Conservation (phyloP, 352 stramenopile genomes). For the Phytophthora macrochlamydospora region DNA sequence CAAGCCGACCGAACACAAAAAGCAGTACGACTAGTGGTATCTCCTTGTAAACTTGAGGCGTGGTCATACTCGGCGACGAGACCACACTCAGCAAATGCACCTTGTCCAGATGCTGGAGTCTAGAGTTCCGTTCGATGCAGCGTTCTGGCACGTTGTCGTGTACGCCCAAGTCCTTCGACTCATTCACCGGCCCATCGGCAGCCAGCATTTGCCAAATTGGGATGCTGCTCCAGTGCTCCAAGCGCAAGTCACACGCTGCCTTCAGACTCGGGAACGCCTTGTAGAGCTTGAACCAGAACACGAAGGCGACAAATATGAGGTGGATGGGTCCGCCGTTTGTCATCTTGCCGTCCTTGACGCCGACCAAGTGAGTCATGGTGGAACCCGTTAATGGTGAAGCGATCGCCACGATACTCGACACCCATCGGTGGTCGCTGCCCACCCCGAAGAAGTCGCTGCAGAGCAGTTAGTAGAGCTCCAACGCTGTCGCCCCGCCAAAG, state of each 20-base stretch:
- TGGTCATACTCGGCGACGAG: conserved; percentile 38
- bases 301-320: conserved; percentile 12
- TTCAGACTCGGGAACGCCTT: conserved; percentile 39
- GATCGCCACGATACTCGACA: conserved; percentile 59
- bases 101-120: conserved; percentile 52
- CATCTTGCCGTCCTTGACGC: conserved; percentile 37
- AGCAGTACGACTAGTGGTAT: conserved; percentile 13
- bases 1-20: conserved; percentile 12
- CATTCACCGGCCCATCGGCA: conserved; percentile 32
- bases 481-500: conserved; percentile 62
- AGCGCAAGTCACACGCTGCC: conserved; percentile 46
- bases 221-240: conserved; percentile 47
- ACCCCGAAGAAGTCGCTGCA: conserved; percentile 60
- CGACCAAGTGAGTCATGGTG: conserved; percentile 53
- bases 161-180: conserved; percentile 40
- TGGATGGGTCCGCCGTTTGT: conserved; percentile 34
- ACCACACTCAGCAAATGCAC: conserved; percentile 57
- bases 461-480: conserved; percentile 77
- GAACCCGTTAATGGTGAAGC: conserved; percentile 60
- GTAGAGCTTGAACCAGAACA: conserved; percentile 45
- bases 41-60: conserved; percentile 29
- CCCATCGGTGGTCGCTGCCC: conserved; percentile 58
- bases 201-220: conserved; percentile 35
- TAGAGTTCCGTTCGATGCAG: conserved; percentile 46
- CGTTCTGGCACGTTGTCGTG: conserved; percentile 40